Percentiles rank a stretch among this genome's conserved stretches.
Evolutionary conservation across 2,329 filamentous ascomycete species (phyloP).

Genomic region (Dothideomycetidae sp.): DNA sequence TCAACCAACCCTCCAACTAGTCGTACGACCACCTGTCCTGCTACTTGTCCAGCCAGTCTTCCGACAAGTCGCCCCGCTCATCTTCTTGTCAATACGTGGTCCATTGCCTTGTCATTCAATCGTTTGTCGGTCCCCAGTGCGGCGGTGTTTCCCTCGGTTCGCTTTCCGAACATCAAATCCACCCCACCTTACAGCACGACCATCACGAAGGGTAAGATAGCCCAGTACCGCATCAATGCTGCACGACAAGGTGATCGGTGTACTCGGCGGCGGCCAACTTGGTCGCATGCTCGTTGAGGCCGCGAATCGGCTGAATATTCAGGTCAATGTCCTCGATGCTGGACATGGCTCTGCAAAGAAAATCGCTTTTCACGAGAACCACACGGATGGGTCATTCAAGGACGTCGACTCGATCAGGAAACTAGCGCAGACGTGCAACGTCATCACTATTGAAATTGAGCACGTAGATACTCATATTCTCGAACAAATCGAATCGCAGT

Average conservation of each 20-base stretch:
- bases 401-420: conserved; percentile 63
- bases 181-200: conserved; percentile 3
- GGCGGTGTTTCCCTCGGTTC: no score
- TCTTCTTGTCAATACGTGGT: no score
- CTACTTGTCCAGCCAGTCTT: no score
- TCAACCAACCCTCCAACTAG: no score
- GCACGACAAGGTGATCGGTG: conserved; percentile 23
- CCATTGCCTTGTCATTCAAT: no score
- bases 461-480: conserved; percentile 84
- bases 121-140: no score
- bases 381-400: conserved; percentile 80
- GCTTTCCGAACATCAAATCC: conserved; percentile 4
- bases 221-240: conserved; percentile 10
- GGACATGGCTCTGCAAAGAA: conserved; percentile 71
- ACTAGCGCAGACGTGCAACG: conserved; percentile 61
- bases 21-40: no score
- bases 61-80: no score
- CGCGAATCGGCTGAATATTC: conserved; percentile 64
- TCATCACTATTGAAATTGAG: conserved; percentile 89
- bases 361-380: conserved; percentile 57
- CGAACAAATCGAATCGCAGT: conserved; percentile 59
- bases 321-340: conserved; percentile 65
- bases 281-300: conserved; percentile 89
- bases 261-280: conserved; percentile 42
- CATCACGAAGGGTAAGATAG: not conserved